phyloP scores from a whole-genome alignment of 1,284 basidiomycete genomes.

The Austroboletus rostrupii region DNA sequence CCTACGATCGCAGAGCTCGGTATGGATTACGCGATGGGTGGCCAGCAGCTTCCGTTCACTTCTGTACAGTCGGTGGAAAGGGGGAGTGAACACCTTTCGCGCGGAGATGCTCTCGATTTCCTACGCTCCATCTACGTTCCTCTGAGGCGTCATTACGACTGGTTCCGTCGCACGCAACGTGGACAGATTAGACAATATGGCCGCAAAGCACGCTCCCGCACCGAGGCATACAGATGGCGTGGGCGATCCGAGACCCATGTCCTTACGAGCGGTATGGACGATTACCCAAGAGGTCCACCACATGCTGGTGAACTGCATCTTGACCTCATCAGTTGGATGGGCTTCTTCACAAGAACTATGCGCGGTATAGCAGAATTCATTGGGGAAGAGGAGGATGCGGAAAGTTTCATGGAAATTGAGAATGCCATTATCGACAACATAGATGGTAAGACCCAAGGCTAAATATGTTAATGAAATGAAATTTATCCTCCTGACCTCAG shows the following conservation, averaged over 20 bases:
- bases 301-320: slow-evolving; percentile 90
- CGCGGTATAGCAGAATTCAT: slow-evolving; percentile 78
- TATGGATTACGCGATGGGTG: slow-evolving; percentile 51
- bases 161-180: slow-evolving; percentile 91
- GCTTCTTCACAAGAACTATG: slow-evolving; percentile 89
- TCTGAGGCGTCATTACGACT: slow-evolving; percentile 87
- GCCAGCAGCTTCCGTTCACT: slow-evolving; percentile 44
- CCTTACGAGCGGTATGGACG: slow-evolving; percentile 91
- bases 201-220: slow-evolving; percentile 75
- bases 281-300: slow-evolving; percentile 86
- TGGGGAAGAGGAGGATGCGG: slow-evolving; percentile 76
- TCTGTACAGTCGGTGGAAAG: slow-evolving; percentile 20
- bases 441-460: slow-evolving; percentile 54
- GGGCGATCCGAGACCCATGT: slow-evolving; percentile 87
- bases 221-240: slow-evolving; percentile 91
- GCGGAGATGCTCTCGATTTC: slow-evolving; percentile 61
- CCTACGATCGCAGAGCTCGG: slow-evolving; percentile 60
- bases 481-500: slow-evolving; percentile 36
- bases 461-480: slow-evolving; percentile 7
- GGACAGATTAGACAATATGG: slow-evolving; percentile 90
- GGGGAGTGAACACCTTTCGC: slow-evolving; percentile 52
- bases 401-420: slow-evolving; percentile 74
- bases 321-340: slow-evolving; percentile 94
- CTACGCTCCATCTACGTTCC: slow-evolving; percentile 79
- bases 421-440: slow-evolving; percentile 80